Percentiles rank a stretch among this genome's conserved stretches.
Conservation (phyloP, 352 stramenopile genomes). For the Phytophthora chlamydospora region DNA sequence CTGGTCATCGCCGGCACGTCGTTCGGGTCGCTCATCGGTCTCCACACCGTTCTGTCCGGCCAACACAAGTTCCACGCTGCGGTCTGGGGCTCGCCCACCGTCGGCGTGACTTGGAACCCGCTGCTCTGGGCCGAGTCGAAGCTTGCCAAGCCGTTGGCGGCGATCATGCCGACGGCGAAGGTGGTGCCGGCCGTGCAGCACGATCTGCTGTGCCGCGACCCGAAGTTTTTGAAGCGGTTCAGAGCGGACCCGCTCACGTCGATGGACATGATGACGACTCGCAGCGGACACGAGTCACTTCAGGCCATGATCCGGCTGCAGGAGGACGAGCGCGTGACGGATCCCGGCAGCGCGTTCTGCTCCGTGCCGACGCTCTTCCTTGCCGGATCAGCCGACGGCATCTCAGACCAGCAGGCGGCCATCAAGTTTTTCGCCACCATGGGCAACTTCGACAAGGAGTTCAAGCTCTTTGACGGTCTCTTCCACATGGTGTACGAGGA, state of each 20-base stretch:
- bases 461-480: constrained; percentile 58
- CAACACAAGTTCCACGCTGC: constrained; percentile 54
- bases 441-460: constrained; percentile 59
- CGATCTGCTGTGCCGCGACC: constrained; percentile 41
- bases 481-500: constrained; percentile 72
- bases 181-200: constrained; percentile 61
- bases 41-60: constrained; percentile 57
- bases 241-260: constrained; percentile 52
- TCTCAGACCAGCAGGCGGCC: constrained; percentile 49
- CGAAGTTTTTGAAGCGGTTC: constrained; percentile 49
- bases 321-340: constrained; percentile 31
- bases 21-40: constrained; percentile 59
- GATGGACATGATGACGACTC: constrained; percentile 50
- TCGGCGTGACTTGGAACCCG: constrained; percentile 55
- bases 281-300: constrained; percentile 35
- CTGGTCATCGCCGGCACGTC: constrained; percentile 65
- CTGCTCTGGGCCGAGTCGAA: constrained; percentile 47
- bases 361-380: constrained; percentile 37
- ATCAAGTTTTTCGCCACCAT: constrained; percentile 57
- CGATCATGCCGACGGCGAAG: constrained; percentile 38
- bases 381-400: constrained; percentile 49
- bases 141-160: constrained; percentile 42
- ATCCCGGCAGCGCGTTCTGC: constrained; percentile 41
- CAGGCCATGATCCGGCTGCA: constrained; percentile 42
- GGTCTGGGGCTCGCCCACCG: constrained; percentile 56